Conservation (phyloP, 2,329 filamentous ascomycete species). For the Fusarium brevicatenulatum region DNA sequence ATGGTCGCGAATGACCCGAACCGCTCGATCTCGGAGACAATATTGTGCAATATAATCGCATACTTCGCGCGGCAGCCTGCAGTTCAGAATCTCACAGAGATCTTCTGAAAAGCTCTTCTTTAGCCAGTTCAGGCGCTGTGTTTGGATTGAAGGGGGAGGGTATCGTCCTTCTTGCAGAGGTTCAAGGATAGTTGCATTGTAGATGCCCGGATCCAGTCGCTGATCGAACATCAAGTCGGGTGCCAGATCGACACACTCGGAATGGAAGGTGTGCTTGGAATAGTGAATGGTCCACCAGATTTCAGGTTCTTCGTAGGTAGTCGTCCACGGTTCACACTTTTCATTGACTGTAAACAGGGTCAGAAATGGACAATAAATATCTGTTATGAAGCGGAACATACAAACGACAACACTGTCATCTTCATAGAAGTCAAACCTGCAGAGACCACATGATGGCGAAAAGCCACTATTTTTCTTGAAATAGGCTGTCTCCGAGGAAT, state of each 20-base stretch:
- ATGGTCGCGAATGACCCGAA: rapidly evolving
- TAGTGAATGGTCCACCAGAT: too few species aligned
- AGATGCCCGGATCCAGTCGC: rapidly evolving
- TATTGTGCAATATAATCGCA: not conserved
- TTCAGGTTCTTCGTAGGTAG: too few species aligned
- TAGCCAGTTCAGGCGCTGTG: rapidly evolving
- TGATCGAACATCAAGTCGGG: rapidly evolving
- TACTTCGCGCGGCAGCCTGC: rapidly evolving
- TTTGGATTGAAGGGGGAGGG: not conserved
- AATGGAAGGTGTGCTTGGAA: not conserved
- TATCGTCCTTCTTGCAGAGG: rapidly evolving
- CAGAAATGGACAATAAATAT: not conserved
- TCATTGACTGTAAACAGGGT: not conserved
- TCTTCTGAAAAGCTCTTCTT: not conserved
- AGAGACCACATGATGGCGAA: not conserved
- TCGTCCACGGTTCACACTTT: not conserved
- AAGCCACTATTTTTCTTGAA: too few species aligned
- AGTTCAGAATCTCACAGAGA: rapidly evolving
- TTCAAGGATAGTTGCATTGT: not conserved
- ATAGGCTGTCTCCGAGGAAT: too few species aligned
- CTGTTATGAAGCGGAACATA: not conserved
- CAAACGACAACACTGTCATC: not conserved
- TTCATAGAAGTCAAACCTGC: not conserved
- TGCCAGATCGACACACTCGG: not conserved
- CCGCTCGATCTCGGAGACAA: rapidly evolving